Percentiles rank a stretch among this genome's conserved stretches.
phyloP scores from a whole-genome alignment of 2,329 filamentous ascomycete genomes.

The Cytospora piceae region DNA sequence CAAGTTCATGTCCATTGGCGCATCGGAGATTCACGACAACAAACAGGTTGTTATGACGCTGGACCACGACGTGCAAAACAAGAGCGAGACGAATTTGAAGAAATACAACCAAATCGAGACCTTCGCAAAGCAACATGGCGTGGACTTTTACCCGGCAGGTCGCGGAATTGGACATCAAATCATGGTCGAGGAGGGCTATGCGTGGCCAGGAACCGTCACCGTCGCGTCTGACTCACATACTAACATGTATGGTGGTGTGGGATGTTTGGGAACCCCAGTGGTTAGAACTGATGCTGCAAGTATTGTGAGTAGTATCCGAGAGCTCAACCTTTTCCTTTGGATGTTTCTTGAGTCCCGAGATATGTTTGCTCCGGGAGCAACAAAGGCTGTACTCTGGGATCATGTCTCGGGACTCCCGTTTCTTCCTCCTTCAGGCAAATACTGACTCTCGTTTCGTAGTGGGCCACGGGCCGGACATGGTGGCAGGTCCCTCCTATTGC shows the following conservation, averaged over 20 bases:
- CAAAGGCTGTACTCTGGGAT: too few relatives aligned
- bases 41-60: constrained; percentile 80
- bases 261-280: constrained; percentile 76
- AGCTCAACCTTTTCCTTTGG: too few relatives aligned
- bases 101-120: constrained; percentile 83
- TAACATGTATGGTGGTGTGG: constrained; percentile 84
- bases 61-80: constrained; percentile 90
- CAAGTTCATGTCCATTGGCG: constrained; percentile 85
- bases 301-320: constrained; percentile 47
- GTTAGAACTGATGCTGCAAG: constrained; percentile 86
- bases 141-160: constrained; percentile 77
- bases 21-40: constrained; percentile 70
- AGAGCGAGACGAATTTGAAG: constrained; percentile 73
- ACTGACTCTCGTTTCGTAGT: constrained; percentile 41
- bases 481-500: constrained; percentile 87
- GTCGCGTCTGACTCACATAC: constrained; percentile 80
- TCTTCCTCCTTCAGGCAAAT: too few relatives aligned
- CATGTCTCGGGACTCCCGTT: too few relatives aligned
- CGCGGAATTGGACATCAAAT: constrained; percentile 89
- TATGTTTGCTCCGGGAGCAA: too few relatives aligned
- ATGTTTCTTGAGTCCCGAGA: too few relatives aligned
- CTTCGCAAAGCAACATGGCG: constrained; percentile 78
- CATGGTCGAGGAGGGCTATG: constrained; percentile 79
- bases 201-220: constrained; percentile 81
- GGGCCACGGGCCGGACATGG: constrained; percentile 83